Evolutionary conservation across 192 early-diverging fungal species (phyloP).

Genomic region (Mortierella hygrophila): DNA sequence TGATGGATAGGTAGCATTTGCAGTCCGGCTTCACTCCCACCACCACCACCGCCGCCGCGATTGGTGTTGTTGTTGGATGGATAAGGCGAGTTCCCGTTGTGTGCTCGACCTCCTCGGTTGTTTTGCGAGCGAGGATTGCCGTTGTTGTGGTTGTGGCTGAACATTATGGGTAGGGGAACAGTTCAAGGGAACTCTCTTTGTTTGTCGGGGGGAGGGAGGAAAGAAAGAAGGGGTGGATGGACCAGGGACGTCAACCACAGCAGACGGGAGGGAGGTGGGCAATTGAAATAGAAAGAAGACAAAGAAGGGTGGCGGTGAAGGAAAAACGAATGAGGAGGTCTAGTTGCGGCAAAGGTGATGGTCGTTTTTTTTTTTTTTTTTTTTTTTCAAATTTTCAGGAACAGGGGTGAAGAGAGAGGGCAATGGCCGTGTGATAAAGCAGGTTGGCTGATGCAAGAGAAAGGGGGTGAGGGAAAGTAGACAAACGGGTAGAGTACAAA

Average conservation of each 20-base stretch:
- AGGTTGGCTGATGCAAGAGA: slow-evolving; percentile 1
- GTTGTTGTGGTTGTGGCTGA: neutral
- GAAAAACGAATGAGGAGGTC: neutral
- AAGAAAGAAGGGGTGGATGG: neutral
- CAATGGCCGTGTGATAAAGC: slow-evolving; percentile 1
- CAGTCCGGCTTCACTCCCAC: slow-evolving; percentile 16
- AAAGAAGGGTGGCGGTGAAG: neutral
- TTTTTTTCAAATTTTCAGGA: slow-evolving; percentile 4
- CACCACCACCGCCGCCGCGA: slow-evolving; percentile 1
- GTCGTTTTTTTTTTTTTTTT: neutral
- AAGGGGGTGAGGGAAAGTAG: neutral
- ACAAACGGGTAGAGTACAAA: neutral
- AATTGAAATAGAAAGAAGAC: neutral
- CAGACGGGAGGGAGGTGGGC: neutral
- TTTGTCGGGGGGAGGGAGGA: neutral
- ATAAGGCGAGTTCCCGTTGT: neutral
- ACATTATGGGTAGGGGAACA: neutral
- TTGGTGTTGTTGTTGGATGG: slow-evolving; percentile 20
- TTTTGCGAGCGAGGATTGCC: neutral
- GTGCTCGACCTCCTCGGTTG: neutral
- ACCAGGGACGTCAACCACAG: neutral
- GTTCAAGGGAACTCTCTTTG: neutral
- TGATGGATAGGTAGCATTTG: slow-evolving; percentile 32
- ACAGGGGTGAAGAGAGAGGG: neutral
- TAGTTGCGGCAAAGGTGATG: neutral